These are phyloP conservation scores for Murraya paniculata DNA, from an alignment of 345 rosid species.

Conservation along the genomic window DNA sequence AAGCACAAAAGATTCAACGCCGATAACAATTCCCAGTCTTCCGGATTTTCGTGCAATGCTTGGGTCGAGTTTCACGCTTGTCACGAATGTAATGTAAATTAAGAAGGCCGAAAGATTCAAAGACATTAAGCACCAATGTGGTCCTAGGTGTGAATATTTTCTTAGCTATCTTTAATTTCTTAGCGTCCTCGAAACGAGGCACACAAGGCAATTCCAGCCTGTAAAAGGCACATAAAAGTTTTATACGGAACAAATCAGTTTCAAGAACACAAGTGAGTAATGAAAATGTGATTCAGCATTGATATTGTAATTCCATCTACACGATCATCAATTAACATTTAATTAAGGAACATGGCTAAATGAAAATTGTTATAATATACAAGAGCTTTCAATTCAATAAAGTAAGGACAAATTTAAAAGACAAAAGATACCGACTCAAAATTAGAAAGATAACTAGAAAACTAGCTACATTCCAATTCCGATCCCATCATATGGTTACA, in stretches of 20 bases:
- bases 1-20: slow-evolving; percentile 26
- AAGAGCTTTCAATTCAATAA: too few species aligned
- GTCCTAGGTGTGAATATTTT: slow-evolving; percentile 21
- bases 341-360: too few species aligned
- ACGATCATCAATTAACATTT: too few species aligned
- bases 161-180: slow-evolving; percentile 1
- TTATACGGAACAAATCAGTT: too few species aligned
- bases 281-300: too few species aligned
- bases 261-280: too few species aligned
- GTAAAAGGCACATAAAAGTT: not conserved
- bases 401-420: too few species aligned
- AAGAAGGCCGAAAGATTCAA: slow-evolving; percentile 34
- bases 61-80: slow-evolving; percentile 34
- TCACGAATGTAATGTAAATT: slow-evolving; percentile 30
- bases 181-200: slow-evolving; percentile 29
- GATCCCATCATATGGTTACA: not conserved
- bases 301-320: too few species aligned
- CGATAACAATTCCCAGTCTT: slow-evolving; percentile 31
- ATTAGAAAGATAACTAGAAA: too few species aligned
- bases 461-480: not conserved
- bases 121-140: slow-evolving; percentile 17
- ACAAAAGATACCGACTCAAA: too few species aligned
- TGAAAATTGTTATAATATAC: too few species aligned
- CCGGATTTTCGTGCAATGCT: slow-evolving; percentile 34
- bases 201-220: slow-evolving; percentile 42